Conservation (phyloP, 441 rosid species). For the Erodium texanum region DNA sequence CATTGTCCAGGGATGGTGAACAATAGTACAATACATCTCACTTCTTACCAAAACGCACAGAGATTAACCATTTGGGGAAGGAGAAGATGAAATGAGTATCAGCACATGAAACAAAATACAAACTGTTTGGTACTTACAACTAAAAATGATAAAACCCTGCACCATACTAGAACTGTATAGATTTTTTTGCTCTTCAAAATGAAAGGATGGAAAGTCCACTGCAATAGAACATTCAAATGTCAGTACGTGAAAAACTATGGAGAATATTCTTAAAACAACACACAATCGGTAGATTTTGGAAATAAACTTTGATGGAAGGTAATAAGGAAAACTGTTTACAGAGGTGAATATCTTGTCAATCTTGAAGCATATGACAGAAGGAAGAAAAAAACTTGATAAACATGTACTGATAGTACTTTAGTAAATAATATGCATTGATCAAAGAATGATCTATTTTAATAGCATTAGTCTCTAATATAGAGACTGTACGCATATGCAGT, state of each 20-base stretch:
- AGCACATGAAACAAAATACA: background rate
- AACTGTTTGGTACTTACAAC: slow-evolving; percentile 58
- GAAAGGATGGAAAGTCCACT: slow-evolving; percentile 99
- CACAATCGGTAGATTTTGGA: background rate
- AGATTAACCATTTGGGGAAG: background rate
- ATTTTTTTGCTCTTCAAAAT: slow-evolving; percentile 83
- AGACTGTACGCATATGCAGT: slow-evolving; percentile 3
- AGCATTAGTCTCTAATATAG: slow-evolving; percentile 1
- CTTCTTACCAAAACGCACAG: too few species aligned
- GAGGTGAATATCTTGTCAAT: background rate
- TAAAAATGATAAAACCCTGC: slow-evolving; percentile 92
- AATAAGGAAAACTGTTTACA: background rate
- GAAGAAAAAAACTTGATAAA: background rate
- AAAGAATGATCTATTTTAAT: background rate
- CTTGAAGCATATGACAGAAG: background rate
- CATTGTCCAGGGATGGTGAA: background rate
- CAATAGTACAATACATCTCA: background rate
- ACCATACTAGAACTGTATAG: slow-evolving; percentile 95
- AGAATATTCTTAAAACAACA: slow-evolving; percentile 1
- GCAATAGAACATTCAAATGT: slow-evolving; percentile 24
- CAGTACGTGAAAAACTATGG: background rate
- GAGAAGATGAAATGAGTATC: background rate
- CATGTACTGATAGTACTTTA: background rate
- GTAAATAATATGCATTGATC: background rate
- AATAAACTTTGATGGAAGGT: background rate